phyloP scores from a whole-genome alignment of 352 stramenopile species.

The Pythium utonaiense region DNA sequence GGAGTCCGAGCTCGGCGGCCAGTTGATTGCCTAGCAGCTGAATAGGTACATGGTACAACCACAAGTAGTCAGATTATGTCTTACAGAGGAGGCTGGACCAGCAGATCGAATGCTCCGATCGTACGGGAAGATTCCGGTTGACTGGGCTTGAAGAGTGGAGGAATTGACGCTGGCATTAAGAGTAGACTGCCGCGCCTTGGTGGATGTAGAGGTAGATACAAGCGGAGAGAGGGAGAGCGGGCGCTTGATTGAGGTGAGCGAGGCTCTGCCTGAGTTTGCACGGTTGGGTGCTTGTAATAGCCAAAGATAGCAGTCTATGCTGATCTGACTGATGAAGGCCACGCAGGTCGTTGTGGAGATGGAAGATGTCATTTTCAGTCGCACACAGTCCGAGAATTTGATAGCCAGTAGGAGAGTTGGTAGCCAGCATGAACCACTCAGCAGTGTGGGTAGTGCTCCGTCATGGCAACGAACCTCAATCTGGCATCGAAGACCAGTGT shows the following conservation, averaged over 20 bases:
- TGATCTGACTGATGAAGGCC: too few species aligned
- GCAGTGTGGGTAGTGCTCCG: too few species aligned
- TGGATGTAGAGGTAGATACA: neutral
- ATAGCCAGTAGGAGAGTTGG: too few species aligned
- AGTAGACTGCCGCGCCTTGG: neutral
- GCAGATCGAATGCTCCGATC: neutral
- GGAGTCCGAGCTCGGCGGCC: constrained; percentile 14
- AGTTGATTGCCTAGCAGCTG: neutral
- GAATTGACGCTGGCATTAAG: constrained; percentile 3
- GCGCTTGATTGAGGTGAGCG: too few species aligned
- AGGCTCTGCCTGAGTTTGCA: neutral
- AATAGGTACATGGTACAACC: neutral
- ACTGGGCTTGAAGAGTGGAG: constrained; percentile 6
- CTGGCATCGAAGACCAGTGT: too few species aligned
- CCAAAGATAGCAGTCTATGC: neutral
- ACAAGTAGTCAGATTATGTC: neutral
- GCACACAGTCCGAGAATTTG: too few species aligned
- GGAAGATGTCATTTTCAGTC: too few species aligned
- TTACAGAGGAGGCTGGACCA: neutral
- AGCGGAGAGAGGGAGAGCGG: neutral
- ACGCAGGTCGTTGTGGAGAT: too few species aligned
- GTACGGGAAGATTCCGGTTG: constrained; percentile 8
- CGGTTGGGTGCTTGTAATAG: neutral
- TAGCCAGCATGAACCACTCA: too few species aligned
- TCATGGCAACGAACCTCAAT: too few species aligned